Conservation (phyloP, 345 rosid genomes). For the Camelina laxa region DNA sequence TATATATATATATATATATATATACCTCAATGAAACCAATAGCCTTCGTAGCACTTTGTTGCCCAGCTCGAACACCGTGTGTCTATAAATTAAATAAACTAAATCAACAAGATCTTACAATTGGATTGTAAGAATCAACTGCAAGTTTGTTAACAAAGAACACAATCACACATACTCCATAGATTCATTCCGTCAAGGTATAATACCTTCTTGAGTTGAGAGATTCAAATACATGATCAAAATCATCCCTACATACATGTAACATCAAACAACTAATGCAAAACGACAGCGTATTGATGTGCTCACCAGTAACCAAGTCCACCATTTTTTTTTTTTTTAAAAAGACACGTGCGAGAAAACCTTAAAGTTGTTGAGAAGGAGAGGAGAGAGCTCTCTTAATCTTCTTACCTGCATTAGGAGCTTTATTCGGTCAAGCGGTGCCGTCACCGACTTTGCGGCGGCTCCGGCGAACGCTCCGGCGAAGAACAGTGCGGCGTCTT, state of each 20-base stretch:
- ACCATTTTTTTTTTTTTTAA: too few species aligned
- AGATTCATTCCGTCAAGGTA: neutral
- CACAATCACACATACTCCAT: slow-evolving; percentile 13
- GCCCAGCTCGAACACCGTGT: slow-evolving; percentile 83
- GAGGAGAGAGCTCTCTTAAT: neutral
- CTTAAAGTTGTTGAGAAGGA: slow-evolving; percentile 42
- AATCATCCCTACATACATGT: neutral
- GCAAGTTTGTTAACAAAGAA: slow-evolving; percentile 5
- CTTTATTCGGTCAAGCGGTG: slow-evolving; percentile 95
- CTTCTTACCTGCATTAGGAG: slow-evolving; percentile 80
- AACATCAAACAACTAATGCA: neutral
- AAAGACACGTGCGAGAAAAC: slow-evolving; percentile 43
- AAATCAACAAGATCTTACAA: neutral
- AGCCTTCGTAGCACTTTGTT: slow-evolving; percentile 79
- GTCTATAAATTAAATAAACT: slow-evolving; percentile 54
- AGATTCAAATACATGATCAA: neutral
- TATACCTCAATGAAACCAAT: slow-evolving; percentile 86
- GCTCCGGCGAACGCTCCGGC: slow-evolving; percentile 93
- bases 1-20: slow-evolving; percentile 23
- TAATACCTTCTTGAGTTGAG: slow-evolving; percentile 1
- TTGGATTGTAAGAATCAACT: neutral
- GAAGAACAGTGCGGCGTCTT: slow-evolving; percentile 66
- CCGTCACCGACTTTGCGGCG: slow-evolving; percentile 87
- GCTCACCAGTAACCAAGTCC: slow-evolving; percentile 9
- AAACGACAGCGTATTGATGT: slow-evolving; percentile 34